A percentile compares a stretch with the other conserved stretches of the same genome.
These are phyloP conservation scores for Podaxis rugospora DNA, from an alignment of 768 basidiomycete species.

Conservation along the genomic window DNA sequence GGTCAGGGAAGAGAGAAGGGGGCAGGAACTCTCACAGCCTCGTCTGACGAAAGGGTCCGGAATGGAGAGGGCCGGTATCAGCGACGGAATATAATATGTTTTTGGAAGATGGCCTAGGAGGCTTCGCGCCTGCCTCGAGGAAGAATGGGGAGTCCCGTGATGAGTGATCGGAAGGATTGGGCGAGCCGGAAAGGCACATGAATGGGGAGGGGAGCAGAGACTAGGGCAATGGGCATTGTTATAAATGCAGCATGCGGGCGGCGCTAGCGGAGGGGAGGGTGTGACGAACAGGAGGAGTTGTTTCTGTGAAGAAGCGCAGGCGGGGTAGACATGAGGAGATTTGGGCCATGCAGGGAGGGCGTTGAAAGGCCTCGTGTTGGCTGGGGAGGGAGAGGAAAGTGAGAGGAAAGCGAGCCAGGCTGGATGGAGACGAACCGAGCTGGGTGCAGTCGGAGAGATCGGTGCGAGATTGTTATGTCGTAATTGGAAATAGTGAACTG, in stretches of 20 bases:
- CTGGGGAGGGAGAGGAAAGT: neutral
- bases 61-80: neutral
- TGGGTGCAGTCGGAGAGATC: conserved; percentile 1
- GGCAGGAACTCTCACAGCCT: neutral
- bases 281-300: neutral
- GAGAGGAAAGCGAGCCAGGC: neutral
- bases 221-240: conserved; percentile 4
- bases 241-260: neutral
- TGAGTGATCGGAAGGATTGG: neutral
- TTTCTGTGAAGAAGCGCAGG: conserved; percentile 2
- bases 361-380: neutral
- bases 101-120: neutral
- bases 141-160: neutral
- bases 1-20: neutral
- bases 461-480: neutral
- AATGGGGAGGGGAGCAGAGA: neutral
- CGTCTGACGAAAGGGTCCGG: neutral
- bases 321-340: neutral
- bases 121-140: neutral
- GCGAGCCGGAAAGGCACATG: conserved; percentile 2
- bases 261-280: neutral
- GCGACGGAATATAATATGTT: neutral
- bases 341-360: neutral
- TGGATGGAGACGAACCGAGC: neutral
- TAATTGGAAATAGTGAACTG: conserved; percentile 3